Base-by-base conservation (phyloP, 768 basidiomycete genomes). In the Pleurotus ostreatus region DNA sequence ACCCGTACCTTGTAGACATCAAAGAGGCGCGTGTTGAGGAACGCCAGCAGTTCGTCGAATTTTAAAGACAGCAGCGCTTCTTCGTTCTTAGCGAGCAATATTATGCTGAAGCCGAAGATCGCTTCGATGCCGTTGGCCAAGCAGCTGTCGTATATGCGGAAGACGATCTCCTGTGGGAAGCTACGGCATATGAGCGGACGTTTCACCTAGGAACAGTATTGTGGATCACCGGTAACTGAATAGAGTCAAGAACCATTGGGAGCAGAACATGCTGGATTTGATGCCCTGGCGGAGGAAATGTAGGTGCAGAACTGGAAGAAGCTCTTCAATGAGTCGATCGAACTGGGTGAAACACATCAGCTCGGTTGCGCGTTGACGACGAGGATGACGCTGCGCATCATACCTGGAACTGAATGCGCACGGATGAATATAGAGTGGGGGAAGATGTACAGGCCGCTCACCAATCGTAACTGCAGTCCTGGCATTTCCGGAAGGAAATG, bases 401-500 rank as follows among this genome's bases (percentile, higher is more conserved):
- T 74, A 87, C 84, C 80, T 85, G 85, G 64, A 84, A 87, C 85
- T 85, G 56, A 46, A 34, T 23, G 45, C 43, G 39, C 51, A 43
- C 15, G 43, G 20, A 53, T 55, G 40, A 49, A 23, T 20, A 57
- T 44, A 18, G 37, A 8, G 22, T 43, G 53, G 22, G 12, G 51
- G 38, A 12, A 26, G 15, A 20, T 12, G 25, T 8, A 12, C 15
- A 16, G 47, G 16, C 40, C 53, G 68, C 84, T 73, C 66, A 91
- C 89, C 58, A 99, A 80, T 18, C 96, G 92, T 43, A 94, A 74
- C 67, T 98, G 97, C 4, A 99, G 70, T 62, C 94, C 96, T 0
- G 97, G 97, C 97, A 99, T 99, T 65, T 99, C 96, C 3, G 97
- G 95, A n/a, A 98, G 77, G 72, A 94, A 99, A 71, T 98, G 96